Base-by-base conservation (phyloP, 768 basidiomycete genomes). In the Lactarius akahatsu region DNA sequence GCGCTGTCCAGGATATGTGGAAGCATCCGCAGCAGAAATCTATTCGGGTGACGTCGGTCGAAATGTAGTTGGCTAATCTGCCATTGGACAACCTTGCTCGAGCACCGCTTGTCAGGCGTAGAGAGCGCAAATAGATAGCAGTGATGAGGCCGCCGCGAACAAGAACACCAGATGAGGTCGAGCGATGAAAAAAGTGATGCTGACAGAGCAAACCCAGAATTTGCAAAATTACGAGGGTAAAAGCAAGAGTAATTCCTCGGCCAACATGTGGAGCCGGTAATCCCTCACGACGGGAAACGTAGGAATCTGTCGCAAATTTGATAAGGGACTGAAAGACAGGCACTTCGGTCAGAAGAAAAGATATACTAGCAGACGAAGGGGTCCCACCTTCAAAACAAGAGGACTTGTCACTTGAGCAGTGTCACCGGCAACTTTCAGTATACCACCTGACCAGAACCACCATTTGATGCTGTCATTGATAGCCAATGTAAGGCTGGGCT, bases 31-130 rank as follows among this genome's bases (percentile, higher is more conserved):
- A 81, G 71, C 89, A 90, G 71, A 94, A 97, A 74, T 98, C 94
- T 73, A 98, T 91, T 28, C 95, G 85, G 32, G 91, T 93, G 26
- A 96, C 86, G 73, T 95, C 94, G 1, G 91, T 93, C 6, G 92
- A 94, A 66, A 98, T 96, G 77, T 96, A 94, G 70, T 94, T 96
- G 68, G 96, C 89, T 16, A 97, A 83, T 73, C 90, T 90, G 28
- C 94, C 96, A 72, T 93, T 97, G 2, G 91, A 86, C 54, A 96
- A 82, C 10, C 85, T 87, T 1, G 87, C 86, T 7, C 96, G 85
- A 7, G 93, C 86, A 52, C 92, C 88, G n/a, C 90, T 84, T 2
- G 91, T 90, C 40, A 98, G 82, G 32, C 79, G 83, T 34, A 97
- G 80, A 1, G 90, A 88, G 52, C 89, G 87, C 32, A 85, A 82